Evolutionary conservation across 2,329 filamentous ascomycete genomes (phyloP).

Genomic region (Penicillium sp.): DNA sequence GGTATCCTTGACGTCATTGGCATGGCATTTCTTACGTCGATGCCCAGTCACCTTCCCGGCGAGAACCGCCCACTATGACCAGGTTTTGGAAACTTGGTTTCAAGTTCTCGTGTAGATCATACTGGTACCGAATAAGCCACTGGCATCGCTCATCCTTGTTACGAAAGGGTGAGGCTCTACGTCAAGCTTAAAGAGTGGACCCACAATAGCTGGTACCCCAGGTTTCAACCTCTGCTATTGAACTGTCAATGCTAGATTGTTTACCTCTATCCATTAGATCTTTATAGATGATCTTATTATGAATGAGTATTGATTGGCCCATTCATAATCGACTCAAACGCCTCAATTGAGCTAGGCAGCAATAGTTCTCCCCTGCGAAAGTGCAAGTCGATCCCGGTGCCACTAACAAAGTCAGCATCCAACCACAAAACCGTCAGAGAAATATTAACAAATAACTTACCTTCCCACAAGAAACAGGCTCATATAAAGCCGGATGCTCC

Average conservation of each 20-base stretch:
- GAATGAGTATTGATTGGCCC: background rate
- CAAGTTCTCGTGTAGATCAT: background rate
- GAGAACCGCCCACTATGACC: background rate
- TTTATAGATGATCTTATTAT: background rate
- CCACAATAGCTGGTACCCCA: background rate
- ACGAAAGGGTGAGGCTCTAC: background rate
- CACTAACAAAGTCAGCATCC: conserved; percentile 13
- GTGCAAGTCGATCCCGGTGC: conserved; percentile 22
- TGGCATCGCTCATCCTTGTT: background rate
- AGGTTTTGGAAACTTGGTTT: background rate
- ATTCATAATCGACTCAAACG: background rate
- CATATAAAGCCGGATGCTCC: conserved; percentile 50
- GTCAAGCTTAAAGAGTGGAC: background rate
- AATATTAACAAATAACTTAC: conserved; percentile 3
- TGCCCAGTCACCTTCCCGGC: conserved; percentile 16
- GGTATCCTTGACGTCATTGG: conserved; percentile 21
- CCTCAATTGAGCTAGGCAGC: background rate
- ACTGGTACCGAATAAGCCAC: background rate
- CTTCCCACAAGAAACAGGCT: conserved; percentile 54
- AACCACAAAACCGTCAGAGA: background rate
- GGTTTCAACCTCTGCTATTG: background rate
- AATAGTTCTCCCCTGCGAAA: conserved; percentile 5
- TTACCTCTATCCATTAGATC: too few relatives aligned
- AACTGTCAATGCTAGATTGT: background rate
- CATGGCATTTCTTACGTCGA: conserved; percentile 28